Evolutionary conservation across 192 early-diverging fungal species (phyloP).

Genomic region (Anaeromyces robustus): DNA sequence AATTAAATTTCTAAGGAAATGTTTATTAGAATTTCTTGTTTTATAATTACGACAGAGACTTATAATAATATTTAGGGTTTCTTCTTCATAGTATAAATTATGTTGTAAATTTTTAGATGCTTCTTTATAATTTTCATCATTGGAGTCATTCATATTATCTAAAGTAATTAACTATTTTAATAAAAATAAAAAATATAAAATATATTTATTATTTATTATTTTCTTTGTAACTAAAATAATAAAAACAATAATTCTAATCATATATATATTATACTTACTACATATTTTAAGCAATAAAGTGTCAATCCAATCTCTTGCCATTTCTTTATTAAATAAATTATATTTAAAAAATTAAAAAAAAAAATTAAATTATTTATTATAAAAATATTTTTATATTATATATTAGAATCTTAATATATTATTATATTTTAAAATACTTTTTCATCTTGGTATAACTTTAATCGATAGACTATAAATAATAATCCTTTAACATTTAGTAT

Average conservation of each 20-base stretch:
- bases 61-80: slow-evolving; percentile 37
- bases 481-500: slow-evolving; percentile 17
- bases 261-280: slow-evolving; percentile 19
- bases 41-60: slow-evolving; percentile 29
- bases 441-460: slow-evolving; percentile 15
- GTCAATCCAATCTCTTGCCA: slow-evolving; percentile 30
- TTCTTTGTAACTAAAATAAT: too few relatives aligned
- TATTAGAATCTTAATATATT: neutral
- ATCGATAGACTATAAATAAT: slow-evolving; percentile 14
- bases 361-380: too few relatives aligned
- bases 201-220: too few relatives aligned
- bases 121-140: slow-evolving; percentile 14
- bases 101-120: slow-evolving; percentile 46
- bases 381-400: neutral
- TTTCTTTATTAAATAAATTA: slow-evolving; percentile 10
- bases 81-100: slow-evolving; percentile 54
- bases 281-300: slow-evolving; percentile 43
- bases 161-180: neutral
- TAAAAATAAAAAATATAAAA: too few relatives aligned
- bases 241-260: too few relatives aligned
- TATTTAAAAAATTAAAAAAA: neutral
- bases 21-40: slow-evolving; percentile 11
- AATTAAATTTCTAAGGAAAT: slow-evolving; percentile 32
- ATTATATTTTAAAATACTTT: slow-evolving; percentile 7
- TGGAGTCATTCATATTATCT: neutral